Evolutionary conservation across 129 eudicot species (phyloP).

Genomic region (Deinandra increscens): DNA sequence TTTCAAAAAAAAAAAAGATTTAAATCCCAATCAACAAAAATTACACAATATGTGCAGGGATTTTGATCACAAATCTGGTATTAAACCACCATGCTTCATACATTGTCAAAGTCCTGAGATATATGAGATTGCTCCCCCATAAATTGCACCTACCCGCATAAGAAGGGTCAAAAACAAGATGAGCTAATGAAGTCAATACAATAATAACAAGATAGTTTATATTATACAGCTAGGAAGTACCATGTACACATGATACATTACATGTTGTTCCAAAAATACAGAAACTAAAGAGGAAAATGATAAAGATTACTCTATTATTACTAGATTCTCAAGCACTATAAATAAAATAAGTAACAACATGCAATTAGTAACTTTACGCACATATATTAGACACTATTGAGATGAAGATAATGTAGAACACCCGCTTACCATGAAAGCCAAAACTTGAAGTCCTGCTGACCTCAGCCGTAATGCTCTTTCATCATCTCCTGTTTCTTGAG

Average conservation of each 20-base stretch:
- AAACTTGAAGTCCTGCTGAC: constrained; percentile 74
- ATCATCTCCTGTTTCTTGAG: constrained; percentile 79
- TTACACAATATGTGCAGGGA: constrained; percentile 1
- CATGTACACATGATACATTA: constrained; percentile 13
- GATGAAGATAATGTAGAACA: constrained; percentile 16
- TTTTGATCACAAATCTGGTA: constrained; percentile 9
- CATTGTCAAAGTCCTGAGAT: constrained; percentile 80
- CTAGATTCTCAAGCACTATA: constrained; percentile 13
- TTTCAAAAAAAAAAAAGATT: constrained; percentile 30
- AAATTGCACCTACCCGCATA: constrained; percentile 45
- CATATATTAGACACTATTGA: constrained; percentile 6
- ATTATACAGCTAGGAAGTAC: not conserved
- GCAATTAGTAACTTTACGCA: not conserved
- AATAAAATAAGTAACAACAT: not conserved
- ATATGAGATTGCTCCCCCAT: constrained; percentile 91
- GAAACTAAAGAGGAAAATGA: constrained; percentile 14
- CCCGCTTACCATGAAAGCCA: constrained; percentile 59
- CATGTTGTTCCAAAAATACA: constrained; percentile 14
- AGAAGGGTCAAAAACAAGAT: constrained; percentile 14
- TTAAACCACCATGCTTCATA: constrained; percentile 35
- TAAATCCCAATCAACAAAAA: constrained; percentile 11
- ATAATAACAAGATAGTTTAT: not conserved
- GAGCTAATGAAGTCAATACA: constrained; percentile 12
- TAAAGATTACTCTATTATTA: not conserved
- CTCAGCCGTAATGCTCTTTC: constrained; percentile 54